A percentile compares a stretch with the other conserved stretches of the same genome.
Conservation (phyloP, 2,329 filamentous ascomycete species). For the Grosmannia penicillata region DNA sequence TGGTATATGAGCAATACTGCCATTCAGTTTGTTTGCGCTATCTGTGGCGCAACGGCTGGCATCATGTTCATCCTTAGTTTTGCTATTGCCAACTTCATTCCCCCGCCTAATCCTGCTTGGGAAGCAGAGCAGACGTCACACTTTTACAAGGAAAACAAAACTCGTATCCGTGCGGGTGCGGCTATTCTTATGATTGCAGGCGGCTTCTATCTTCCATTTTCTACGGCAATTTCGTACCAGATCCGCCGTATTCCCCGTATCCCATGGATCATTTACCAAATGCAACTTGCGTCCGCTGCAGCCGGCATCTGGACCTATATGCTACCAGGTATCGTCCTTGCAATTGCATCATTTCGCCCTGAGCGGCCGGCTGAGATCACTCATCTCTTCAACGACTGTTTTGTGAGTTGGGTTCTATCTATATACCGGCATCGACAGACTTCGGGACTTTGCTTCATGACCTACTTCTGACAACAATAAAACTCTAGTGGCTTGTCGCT, state of each 20-base stretch:
- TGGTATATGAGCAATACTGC: slow-evolving; percentile 3
- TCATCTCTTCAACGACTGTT: slow-evolving; percentile 2
- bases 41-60: slow-evolving; percentile 1
- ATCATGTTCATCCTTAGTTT: slow-evolving; percentile 4
- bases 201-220: slow-evolving; percentile 6
- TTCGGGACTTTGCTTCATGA: too few relatives aligned
- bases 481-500: slow-evolving; percentile 5
- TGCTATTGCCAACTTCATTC: slow-evolving; percentile 3
- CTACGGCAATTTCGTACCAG: slow-evolving; percentile 5
- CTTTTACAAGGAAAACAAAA: slow-evolving; percentile 4
- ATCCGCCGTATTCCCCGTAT: slow-evolving; percentile 5
- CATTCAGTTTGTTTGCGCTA: slow-evolving; percentile 1
- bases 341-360: slow-evolving; percentile 3
- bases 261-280: slow-evolving; percentile 5
- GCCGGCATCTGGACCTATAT: slow-evolving; percentile 5
- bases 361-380: slow-evolving; percentile 3
- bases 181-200: slow-evolving; percentile 5
- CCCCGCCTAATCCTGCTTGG: slow-evolving; percentile 3
- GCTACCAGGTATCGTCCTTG: slow-evolving; percentile 5
- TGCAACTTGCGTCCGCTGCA: slow-evolving; percentile 3
- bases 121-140: slow-evolving; percentile 1
- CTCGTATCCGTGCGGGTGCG: slow-evolving; percentile 2
- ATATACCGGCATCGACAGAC: too few relatives aligned
- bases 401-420: too few relatives aligned
- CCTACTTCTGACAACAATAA: too few relatives aligned